Percentiles rank a stretch among this genome's conserved stretches.
Conservation (phyloP, 2,329 filamentous ascomycete species). For the Fusarium newnesense region DNA sequence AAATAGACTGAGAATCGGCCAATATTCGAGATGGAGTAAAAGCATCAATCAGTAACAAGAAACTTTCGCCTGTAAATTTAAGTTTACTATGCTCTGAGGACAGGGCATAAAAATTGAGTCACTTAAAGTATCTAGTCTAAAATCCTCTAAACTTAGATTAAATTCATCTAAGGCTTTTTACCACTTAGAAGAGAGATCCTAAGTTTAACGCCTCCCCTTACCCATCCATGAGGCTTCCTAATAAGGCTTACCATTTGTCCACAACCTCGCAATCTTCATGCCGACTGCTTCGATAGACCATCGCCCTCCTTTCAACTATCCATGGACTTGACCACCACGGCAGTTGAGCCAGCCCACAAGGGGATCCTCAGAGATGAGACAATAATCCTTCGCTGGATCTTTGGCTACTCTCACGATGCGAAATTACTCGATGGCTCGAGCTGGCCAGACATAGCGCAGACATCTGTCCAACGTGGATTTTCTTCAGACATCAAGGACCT, state of each 20-base stretch:
- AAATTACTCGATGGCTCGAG: background rate
- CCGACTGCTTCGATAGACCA: too few species aligned
- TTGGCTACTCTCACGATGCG: constrained; percentile 12
- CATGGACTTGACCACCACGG: background rate
- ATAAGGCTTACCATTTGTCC: background rate
- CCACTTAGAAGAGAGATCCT: too few species aligned
- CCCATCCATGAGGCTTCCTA: fast-evolving
- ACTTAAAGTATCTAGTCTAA: too few species aligned
- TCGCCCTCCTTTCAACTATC: too few species aligned
- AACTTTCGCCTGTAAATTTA: background rate
- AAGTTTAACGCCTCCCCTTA: too few species aligned
- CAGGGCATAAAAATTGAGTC: too few species aligned
- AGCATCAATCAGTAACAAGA: background rate
- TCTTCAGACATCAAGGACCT: constrained; percentile 11
- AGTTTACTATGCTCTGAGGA: background rate
- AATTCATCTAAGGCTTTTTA: too few species aligned
- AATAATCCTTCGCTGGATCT: constrained; percentile 16
- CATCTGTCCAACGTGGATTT: background rate
- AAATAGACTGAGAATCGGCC: background rate
- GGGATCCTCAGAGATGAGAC: constrained; percentile 30
- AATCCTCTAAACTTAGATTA: too few species aligned
- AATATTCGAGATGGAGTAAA: background rate
- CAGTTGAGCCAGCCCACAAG: constrained; percentile 14
- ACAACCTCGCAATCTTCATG: background rate
- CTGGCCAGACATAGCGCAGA: constrained; percentile 6